Conservation (phyloP, 352 stramenopile species). For the Phytophthora melonis region DNA sequence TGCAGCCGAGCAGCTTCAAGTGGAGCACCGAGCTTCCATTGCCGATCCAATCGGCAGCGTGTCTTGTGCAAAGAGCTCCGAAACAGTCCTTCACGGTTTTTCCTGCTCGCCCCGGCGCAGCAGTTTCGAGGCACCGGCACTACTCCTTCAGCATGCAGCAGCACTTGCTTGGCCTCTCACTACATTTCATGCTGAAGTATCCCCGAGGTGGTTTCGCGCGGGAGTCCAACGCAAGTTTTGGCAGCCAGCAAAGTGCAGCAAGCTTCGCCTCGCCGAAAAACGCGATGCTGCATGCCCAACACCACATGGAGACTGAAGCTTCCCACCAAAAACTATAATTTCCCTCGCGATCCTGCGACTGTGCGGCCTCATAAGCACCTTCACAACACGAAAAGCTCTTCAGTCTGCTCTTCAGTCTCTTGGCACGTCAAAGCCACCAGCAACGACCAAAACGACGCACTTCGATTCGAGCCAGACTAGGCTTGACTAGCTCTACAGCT, state of each 20-base stretch:
- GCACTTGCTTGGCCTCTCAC: constrained; percentile 5
- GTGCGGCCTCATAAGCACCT: neutral
- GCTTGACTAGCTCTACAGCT: neutral
- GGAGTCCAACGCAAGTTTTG: constrained; percentile 18
- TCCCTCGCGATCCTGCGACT: neutral
- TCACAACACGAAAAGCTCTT: neutral
- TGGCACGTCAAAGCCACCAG: neutral
- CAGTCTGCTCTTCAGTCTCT: neutral
- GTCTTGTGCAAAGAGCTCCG: neutral
- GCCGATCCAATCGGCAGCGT: neutral
- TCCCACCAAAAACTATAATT: constrained; percentile 3
- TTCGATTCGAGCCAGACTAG: neutral
- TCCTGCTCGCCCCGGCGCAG: constrained; percentile 2
- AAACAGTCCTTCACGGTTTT: constrained; percentile 7
- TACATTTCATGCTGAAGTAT: neutral
- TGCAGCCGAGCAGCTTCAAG: neutral
- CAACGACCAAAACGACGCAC: neutral
- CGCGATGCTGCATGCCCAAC: constrained; percentile 1
- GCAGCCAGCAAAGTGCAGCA: constrained; percentile 5
- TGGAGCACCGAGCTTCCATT: neutral
- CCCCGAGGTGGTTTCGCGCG: constrained; percentile 14
- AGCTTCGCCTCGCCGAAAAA: constrained; percentile 17
- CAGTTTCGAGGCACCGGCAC: constrained; percentile 9
- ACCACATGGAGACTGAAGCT: neutral
- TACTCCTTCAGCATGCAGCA: constrained; percentile 4